phyloP scores from a whole-genome alignment of 306 rosid genomes.

The Medicago ruthenica region DNA sequence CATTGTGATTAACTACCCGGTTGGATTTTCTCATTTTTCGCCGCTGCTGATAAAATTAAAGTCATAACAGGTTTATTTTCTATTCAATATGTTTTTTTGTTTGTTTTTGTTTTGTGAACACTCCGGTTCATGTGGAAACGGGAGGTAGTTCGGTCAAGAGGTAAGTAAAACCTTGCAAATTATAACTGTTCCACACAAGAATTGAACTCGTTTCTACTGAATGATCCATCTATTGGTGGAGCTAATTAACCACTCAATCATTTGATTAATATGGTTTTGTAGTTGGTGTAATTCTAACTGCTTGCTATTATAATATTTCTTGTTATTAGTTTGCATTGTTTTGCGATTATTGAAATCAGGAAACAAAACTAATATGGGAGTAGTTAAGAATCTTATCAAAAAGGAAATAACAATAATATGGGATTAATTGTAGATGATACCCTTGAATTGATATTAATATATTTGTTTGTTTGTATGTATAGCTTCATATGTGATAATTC shows the following conservation, averaged over 20 bases:
- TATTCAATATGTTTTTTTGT: not conserved
- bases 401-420: not conserved
- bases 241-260: no score
- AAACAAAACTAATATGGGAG: slow-evolving; percentile 6
- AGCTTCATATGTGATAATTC: not conserved
- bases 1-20: slow-evolving; percentile 1
- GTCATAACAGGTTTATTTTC: slow-evolving; percentile 22
- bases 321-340: slow-evolving; percentile 27
- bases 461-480: not conserved
- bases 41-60: not conserved
- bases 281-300: slow-evolving; percentile 9
- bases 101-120: no score
- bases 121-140: no score
- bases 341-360: not conserved
- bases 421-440: not conserved
- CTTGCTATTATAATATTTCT: slow-evolving; percentile 8
- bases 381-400: not conserved
- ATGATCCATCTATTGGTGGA: no score
- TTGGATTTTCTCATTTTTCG: slow-evolving; percentile 26
- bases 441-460: not conserved
- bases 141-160: no score
- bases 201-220: no score
- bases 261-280: not conserved
- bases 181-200: no score
- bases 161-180: no score